Percentiles rank a stretch among this genome's conserved stretches.
phyloP scores from a whole-genome alignment of 345 rosid species.

The Ricinus communis region DNA sequence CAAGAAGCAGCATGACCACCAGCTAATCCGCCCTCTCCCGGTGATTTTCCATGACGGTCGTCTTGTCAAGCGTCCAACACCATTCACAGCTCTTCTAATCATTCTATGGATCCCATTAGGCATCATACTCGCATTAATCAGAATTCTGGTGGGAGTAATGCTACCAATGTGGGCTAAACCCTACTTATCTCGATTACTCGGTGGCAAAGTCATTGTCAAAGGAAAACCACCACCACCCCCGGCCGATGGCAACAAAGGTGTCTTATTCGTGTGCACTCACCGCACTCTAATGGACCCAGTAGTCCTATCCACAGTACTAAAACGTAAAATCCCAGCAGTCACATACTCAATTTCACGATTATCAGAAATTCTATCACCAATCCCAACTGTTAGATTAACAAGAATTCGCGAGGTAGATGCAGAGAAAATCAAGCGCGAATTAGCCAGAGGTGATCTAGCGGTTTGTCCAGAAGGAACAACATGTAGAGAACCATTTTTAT shows the following conservation, averaged over 20 bases:
- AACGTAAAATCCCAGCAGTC: conserved; percentile 81
- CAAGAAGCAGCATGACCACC: conserved; percentile 20
- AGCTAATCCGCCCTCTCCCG: conserved; percentile 55
- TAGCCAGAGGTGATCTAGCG: conserved; percentile 66
- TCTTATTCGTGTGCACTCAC: conserved; percentile 87
- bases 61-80: conserved; percentile 75
- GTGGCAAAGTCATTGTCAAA: conserved; percentile 58
- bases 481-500: conserved; percentile 81
- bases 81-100: conserved; percentile 63
- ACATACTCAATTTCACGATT: conserved; percentile 81
- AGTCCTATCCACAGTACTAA: conserved; percentile 62
- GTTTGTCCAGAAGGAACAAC: conserved; percentile 97
- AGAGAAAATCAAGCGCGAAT: conserved; percentile 51
- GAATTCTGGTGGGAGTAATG: conserved; percentile 47
- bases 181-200: conserved; percentile 49
- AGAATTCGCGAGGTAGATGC: conserved; percentile 69
- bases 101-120: conserved; percentile 87
- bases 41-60: conserved; percentile 96
- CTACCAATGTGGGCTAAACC: conserved; percentile 71
- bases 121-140: conserved; percentile 51
- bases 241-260: conserved; percentile 43
- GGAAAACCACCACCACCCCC: conserved; percentile 72
- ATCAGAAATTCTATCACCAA: conserved; percentile 81
- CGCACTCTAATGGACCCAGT: conserved; percentile 95
- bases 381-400: conserved; percentile 78